Percentiles rank a stretch among this genome's conserved stretches.
Evolutionary conservation across 495 filamentous ascomycete genomes (phyloP).

Genomic region (Neurospora sp.): DNA sequence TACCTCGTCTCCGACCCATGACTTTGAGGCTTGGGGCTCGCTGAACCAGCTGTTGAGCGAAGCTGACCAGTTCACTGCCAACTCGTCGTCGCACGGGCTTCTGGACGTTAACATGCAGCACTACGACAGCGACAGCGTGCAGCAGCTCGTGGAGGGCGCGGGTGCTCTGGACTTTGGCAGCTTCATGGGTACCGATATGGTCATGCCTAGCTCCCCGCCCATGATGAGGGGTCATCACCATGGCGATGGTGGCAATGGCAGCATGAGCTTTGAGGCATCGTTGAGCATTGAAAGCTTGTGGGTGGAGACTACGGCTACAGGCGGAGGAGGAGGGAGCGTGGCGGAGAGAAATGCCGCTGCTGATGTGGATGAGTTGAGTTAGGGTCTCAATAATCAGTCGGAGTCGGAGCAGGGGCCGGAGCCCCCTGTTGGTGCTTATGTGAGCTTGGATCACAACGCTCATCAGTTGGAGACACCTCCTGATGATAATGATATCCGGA

Average conservation of each 20-base stretch:
- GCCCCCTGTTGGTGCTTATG: background rate
- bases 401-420: background rate
- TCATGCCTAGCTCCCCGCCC: slow-evolving; percentile 48
- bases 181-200: slow-evolving; percentile 38
- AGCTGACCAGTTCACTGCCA: slow-evolving; percentile 34
- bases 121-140: slow-evolving; percentile 28
- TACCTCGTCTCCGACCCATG: slow-evolving; percentile 38
- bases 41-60: slow-evolving; percentile 51
- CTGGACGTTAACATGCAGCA: slow-evolving; percentile 26
- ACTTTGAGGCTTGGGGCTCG: slow-evolving; percentile 22
- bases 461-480: no score
- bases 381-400: background rate
- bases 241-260: background rate
- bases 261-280: slow-evolving; percentile 14
- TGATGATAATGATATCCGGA: background rate
- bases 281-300: slow-evolving; percentile 11
- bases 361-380: background rate
- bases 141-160: slow-evolving; percentile 13
- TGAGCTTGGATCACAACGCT: background rate
- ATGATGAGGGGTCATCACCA: slow-evolving; percentile 10
- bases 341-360: background rate
- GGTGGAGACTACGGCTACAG: background rate
- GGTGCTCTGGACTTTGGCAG: slow-evolving; percentile 30
- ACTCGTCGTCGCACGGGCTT: slow-evolving; percentile 25
- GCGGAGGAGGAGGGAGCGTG: background rate